A percentile compares a stretch with the other conserved stretches of the same genome.
phyloP scores from a whole-genome alignment of 305 asterid species.

The Andrographis paniculata region DNA sequence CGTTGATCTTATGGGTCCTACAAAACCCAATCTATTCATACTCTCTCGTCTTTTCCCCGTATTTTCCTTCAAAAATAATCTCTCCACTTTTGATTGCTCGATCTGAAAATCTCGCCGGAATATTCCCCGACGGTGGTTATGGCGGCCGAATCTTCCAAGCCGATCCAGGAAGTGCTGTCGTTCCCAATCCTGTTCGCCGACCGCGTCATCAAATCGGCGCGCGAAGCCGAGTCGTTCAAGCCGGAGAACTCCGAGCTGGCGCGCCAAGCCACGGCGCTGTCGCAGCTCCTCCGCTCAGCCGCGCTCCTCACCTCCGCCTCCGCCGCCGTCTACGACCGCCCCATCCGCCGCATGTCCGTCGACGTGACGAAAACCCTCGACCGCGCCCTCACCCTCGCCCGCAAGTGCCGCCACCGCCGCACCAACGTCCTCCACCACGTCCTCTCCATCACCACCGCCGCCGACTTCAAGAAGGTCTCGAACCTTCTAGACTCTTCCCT shows the following conservation, averaged over 20 bases:
- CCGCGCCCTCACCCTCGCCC: constrained; percentile 43
- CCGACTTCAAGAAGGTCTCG: constrained; percentile 41
- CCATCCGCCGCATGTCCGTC: constrained; percentile 48
- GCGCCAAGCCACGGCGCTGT: constrained; percentile 32
- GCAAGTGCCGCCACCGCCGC: constrained; percentile 41
- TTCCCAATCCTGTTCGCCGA: constrained; percentile 49
- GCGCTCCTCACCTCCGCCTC: constrained; percentile 38
- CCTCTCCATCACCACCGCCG: constrained; percentile 46
- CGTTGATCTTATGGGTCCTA: too few species aligned
- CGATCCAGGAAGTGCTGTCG: too few species aligned
- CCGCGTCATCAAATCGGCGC: constrained; percentile 40
- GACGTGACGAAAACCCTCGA: constrained; percentile 43
- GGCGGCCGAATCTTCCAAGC: too few species aligned
- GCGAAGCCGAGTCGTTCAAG: constrained; percentile 45
- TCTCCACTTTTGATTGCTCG: too few species aligned
- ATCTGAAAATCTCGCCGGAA: too few species aligned
- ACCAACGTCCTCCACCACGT: constrained; percentile 51
- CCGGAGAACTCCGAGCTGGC: constrained; percentile 35
- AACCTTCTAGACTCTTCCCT: constrained; percentile 33
- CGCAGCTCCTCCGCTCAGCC: constrained; percentile 43
- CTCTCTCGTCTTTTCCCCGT: too few species aligned
- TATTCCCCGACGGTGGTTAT: too few species aligned
- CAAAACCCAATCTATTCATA: too few species aligned
- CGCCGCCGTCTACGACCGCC: constrained; percentile 49
- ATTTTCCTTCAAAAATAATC: too few species aligned